A percentile compares a stretch with the other conserved stretches of the same genome.
These are phyloP conservation scores for Alternaria metachromatica DNA, from an alignment of 2,329 filamentous ascomycete genomes.

Conservation along the genomic window DNA sequence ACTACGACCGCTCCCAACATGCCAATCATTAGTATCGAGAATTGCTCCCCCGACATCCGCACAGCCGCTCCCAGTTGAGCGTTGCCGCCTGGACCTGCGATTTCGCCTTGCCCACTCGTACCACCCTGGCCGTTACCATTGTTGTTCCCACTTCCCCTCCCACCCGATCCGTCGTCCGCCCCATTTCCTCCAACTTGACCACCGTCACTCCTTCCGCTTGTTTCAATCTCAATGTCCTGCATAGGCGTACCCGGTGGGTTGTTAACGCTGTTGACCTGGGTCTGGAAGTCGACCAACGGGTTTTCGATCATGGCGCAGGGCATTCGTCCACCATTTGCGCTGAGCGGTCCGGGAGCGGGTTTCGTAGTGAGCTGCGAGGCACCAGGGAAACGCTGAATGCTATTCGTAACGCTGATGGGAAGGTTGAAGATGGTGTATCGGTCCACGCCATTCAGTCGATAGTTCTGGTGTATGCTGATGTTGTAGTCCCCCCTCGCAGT, in stretches of 20 bases:
- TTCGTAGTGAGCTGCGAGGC: constrained; percentile 41
- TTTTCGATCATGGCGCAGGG: constrained; percentile 39
- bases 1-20: constrained; percentile 18
- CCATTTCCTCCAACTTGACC: constrained; percentile 35
- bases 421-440: constrained; percentile 75
- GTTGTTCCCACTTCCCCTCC: background rate
- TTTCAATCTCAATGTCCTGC: constrained; percentile 36
- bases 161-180: constrained; percentile 20
- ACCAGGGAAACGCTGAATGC: constrained; percentile 55
- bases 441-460: constrained; percentile 67
- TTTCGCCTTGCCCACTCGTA: constrained; percentile 14
- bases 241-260: constrained; percentile 43
- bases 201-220: constrained; percentile 29
- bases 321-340: constrained; percentile 43
- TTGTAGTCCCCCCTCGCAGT: constrained; percentile 68
- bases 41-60: constrained; percentile 11
- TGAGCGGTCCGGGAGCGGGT: constrained; percentile 43
- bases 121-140: constrained; percentile 1
- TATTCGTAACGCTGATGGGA: constrained; percentile 72
- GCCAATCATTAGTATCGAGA: constrained; percentile 18
- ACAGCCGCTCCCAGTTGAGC: constrained; percentile 14
- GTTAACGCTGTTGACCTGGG: constrained; percentile 39
- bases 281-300: constrained; percentile 29
- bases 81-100: constrained; percentile 4
- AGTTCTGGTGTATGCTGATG: constrained; percentile 75